Evolutionary conservation across 2,329 filamentous ascomycete genomes (phyloP).

Genomic region (Pseudogymnoascus sp.): DNA sequence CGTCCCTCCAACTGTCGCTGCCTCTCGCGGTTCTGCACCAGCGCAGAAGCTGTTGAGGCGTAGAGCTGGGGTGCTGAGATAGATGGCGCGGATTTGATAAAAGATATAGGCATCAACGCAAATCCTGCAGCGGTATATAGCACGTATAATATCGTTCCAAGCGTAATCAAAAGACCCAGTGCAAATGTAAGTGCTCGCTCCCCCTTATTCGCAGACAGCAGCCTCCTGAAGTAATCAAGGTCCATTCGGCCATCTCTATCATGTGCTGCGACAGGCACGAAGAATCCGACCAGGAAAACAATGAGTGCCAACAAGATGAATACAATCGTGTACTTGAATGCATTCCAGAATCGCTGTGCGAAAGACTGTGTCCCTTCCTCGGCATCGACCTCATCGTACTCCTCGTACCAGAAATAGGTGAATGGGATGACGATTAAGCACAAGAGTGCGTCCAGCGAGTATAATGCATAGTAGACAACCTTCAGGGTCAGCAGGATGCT

Average conservation of each 20-base stretch:
- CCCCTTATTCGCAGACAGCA: constrained; percentile 79
- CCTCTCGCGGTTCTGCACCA: constrained; percentile 82
- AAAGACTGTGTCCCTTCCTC: constrained; percentile 70
- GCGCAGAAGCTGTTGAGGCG: constrained; percentile 68
- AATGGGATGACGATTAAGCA: constrained; percentile 89
- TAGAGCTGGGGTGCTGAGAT: constrained; percentile 74
- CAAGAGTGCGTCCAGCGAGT: constrained; percentile 82
- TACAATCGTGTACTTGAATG: constrained; percentile 81
- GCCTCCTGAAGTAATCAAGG: constrained; percentile 82
- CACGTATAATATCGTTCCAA: constrained; percentile 79
- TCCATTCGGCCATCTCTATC: constrained; percentile 42
- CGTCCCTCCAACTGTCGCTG: constrained; percentile 87
- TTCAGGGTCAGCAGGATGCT: constrained; percentile 73
- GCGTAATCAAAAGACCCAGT: constrained; percentile 76
- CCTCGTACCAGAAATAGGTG: constrained; percentile 96
- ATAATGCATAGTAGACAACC: constrained; percentile 86
- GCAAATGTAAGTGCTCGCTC: constrained; percentile 89
- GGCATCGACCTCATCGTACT: constrained; percentile 85
- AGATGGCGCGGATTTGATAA: constrained; percentile 86
- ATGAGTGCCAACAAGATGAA: constrained; percentile 75
- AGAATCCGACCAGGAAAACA: constrained; percentile 88
- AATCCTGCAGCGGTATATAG: constrained; percentile 85
- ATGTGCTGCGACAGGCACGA: constrained; percentile 72
- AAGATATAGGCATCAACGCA: constrained; percentile 77
- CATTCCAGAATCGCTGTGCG: constrained; percentile 67